A percentile compares a stretch with the other conserved stretches of the same genome.
These are phyloP conservation scores for Orychophragmus violaceus DNA, from an alignment of 345 rosid genomes.

Conservation along the genomic window DNA sequence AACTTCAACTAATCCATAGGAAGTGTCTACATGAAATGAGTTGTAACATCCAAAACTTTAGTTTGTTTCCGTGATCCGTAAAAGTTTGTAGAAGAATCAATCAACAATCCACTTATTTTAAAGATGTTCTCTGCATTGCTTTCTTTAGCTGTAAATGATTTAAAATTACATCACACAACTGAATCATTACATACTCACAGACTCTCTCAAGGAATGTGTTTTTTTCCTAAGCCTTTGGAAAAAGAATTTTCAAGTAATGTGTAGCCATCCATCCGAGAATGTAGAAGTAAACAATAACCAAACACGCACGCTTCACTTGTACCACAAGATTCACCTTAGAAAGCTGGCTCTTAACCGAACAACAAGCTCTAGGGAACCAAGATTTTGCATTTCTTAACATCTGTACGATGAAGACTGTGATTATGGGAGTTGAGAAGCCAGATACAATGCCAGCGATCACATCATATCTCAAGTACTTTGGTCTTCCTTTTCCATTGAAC, in stretches of 20 bases:
- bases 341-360: conserved; percentile 16
- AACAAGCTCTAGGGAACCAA: conserved; percentile 26
- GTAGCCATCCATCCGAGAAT: conserved; percentile 52
- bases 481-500: conserved; percentile 27
- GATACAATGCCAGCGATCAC: conserved; percentile 47
- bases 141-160: conserved; percentile 2
- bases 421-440: conserved; percentile 56
- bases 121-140: background rate
- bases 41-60: conserved; percentile 7
- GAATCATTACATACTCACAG: conserved; percentile 8
- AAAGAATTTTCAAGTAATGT: conserved; percentile 44
- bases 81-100: background rate
- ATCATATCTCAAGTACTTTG: conserved; percentile 48
- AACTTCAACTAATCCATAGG: conserved; percentile 5
- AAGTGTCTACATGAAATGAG: conserved; percentile 9
- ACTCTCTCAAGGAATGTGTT: conserved; percentile 3
- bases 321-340: conserved; percentile 18
- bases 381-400: conserved; percentile 40
- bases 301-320: conserved; percentile 51
- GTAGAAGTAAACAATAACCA: conserved; percentile 50
- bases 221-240: conserved; percentile 31
- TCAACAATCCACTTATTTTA: background rate
- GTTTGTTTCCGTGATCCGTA: background rate
- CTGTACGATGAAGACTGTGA: conserved; percentile 38
- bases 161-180: conserved; percentile 25